Base-by-base conservation (phyloP, 257 asterid species). In the Paraleonurus japonicus region DNA sequence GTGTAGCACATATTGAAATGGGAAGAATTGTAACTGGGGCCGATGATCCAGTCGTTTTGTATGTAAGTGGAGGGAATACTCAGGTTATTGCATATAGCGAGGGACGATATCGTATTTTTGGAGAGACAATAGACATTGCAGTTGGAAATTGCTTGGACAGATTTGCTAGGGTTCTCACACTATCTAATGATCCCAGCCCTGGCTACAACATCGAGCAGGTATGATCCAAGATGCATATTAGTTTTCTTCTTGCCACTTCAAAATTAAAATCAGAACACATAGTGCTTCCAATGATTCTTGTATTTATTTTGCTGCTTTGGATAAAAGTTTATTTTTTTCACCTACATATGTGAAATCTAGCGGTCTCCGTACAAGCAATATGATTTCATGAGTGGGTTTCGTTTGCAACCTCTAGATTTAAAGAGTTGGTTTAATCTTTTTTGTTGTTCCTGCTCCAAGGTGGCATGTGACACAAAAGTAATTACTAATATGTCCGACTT, bases 191-290 rank as follows among this genome's bases (percentile, higher is more conserved):
- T 81, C 99, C 97, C 48, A 94, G 97, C 75, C 97, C 97, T 9
- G 99, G 99, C n/a, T 94, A 94, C 86, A 94, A 91, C 79, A 94
- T 94, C 60, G 99, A 94, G 81, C 97, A 92, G 96, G 97, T 88
- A 69, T 27, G 23, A 75, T 47, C 59, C 15, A 22, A 24, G 22
- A 53, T 61, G 63, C 30, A 12, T 39, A 23, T 7, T 10, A 19
- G 47, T n/a, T 65, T 61, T 5, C 2, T 2, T 13, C 7, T 3
- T 48, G 30, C 20, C 27, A 17, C 15, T 45, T 62, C 53, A 45
- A 54, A 43, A 53, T 53, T 59, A 17, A 4, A 30, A 54, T 58
- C 23, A n/a, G 19, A 26, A 27, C 30, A 47, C 26, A 17, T 47
- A 2, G 6, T n/a, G 3, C 61, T 69, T 53, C 10, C 54, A 11